Percentiles rank a stretch among this genome's conserved stretches.
Conservation (phyloP, 352 stramenopile genomes). For the Plasmopara halstedii region DNA sequence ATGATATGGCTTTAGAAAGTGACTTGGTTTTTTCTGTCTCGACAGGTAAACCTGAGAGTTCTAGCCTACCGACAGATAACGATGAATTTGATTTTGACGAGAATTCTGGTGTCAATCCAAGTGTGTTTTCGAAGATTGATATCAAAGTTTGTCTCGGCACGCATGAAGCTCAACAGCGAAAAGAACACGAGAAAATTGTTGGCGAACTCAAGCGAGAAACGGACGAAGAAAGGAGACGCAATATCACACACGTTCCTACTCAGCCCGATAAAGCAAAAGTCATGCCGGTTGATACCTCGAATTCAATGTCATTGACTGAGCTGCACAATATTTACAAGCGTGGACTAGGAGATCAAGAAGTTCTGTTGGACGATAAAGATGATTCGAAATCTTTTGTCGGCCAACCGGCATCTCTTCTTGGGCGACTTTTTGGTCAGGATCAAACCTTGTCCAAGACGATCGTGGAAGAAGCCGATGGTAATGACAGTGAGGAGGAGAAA, state of each 20-base stretch:
- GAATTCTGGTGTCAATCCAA: not conserved
- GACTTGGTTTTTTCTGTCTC: conserved; percentile 34
- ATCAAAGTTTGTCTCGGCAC: conserved; percentile 19
- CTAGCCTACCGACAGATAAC: conserved; percentile 2
- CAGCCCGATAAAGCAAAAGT: not conserved
- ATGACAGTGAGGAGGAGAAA: conserved; percentile 15
- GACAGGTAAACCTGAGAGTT: not conserved
- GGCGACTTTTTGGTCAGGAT: conserved; percentile 33
- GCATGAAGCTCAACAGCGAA: conserved; percentile 14
- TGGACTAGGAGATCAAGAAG: conserved; percentile 63
- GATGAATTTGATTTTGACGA: conserved; percentile 35
- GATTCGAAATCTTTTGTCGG: not conserved
- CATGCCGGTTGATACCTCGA: not conserved
- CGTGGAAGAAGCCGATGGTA: conserved; percentile 28
- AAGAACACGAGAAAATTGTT: conserved; percentile 33
- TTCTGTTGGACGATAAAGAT: conserved; percentile 37
- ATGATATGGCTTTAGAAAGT: conserved; percentile 23
- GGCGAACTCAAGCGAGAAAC: conserved; percentile 38
- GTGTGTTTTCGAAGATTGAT: conserved; percentile 10
- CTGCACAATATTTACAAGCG: conserved; percentile 79
- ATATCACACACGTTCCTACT: not conserved
- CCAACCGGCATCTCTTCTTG: conserved; percentile 28
- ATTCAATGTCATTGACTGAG: conserved; percentile 47
- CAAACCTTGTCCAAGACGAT: conserved; percentile 33
- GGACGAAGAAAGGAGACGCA: conserved; percentile 27